phyloP scores from a whole-genome alignment of 2,329 filamentous ascomycete species.

The Grosmannia clavigera region DNA sequence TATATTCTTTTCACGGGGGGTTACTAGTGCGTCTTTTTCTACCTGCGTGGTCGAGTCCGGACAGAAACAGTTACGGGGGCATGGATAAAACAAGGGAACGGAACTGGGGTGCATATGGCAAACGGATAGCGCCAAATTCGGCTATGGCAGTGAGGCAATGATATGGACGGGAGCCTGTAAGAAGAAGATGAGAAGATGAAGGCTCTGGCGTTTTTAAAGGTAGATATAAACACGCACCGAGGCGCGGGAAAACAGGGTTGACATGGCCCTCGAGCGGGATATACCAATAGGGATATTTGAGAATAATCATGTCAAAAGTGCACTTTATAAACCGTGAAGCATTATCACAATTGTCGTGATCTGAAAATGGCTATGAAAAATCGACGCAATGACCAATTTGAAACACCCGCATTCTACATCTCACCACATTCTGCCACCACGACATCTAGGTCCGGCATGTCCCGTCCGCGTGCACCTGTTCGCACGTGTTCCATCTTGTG shows the following conservation, averaged over 20 bases:
- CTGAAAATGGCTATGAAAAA: neutral
- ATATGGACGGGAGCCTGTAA: too few species aligned
- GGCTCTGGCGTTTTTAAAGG: too few species aligned
- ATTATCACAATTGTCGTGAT: too few species aligned
- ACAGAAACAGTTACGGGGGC: too few species aligned
- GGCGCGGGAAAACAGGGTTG: neutral
- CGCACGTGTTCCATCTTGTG: conserved; percentile 86
- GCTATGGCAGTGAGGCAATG: too few species aligned
- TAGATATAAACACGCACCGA: too few species aligned
- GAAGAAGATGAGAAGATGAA: too few species aligned
- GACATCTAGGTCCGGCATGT: conserved; percentile 77
- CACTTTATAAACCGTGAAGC: neutral
- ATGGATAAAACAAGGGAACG: too few species aligned
- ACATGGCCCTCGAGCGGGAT: neutral
- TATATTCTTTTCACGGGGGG: neutral
- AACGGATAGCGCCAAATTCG: too few species aligned
- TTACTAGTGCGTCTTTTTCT: neutral
- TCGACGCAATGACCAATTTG: neutral
- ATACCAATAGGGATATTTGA: neutral
- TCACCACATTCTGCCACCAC: conserved; percentile 80
- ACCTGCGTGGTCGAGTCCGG: neutral
- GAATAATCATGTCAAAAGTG: neutral
- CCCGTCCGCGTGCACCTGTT: conserved; percentile 59
- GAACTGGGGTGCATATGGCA: too few species aligned
- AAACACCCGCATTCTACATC: conserved; percentile 45